Evolutionary conservation across 108 stramenopile genomes (phyloP), one percentile per base, ranked within the genome.

Genomic region (Pseudonitzschia multistriata): DNA sequence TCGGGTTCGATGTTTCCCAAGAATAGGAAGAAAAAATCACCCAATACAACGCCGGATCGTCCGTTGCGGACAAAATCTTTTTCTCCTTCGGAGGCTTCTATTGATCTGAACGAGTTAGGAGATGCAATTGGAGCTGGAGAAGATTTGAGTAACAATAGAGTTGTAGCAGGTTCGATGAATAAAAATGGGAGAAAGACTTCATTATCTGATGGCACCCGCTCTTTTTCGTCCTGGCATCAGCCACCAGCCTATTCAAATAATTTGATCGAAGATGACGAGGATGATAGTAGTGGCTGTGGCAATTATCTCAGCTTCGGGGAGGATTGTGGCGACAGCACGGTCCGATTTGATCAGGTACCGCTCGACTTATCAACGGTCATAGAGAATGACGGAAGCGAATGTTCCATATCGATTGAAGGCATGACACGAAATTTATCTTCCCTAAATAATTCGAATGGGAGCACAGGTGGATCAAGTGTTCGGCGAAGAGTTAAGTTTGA

Each of bases 401-500:
- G 37, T 10, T 39, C 10, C 10, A 5, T 39, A 39, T 10, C 37
- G 37, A 5, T 39, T 10, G 5, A 10, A 39, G 7, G 37, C 5
- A 39, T 5, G 37, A 39, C n/a, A n/a, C n/a, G n/a, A n/a, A n/a
- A n/a, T n/a, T n/a, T n/a, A 39, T 39, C 37, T 17, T 49, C 49
- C 4, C 3, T 49, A 3, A 17, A 7, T 49, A 17, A 6, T 17
- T 49, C 17, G 49, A 49, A 49, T 49, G 49, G 49, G 19, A 49
- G 49, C 49, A 49, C 19, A 4, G 7, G 37, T 39, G 5, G 37
- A 53, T 10, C 52, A 13, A 17, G 19, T 15, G 49, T 17, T 21
- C 49, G 49, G 19, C 49, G 49, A 49, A 49, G 49, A 25, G 62
- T 63, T 15, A 28, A 63, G 11, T 63, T 63, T 39, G 62, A 8